Base-by-base conservation (phyloP, 2,329 filamentous ascomycete species). In the Macroventuria anomochaeta region DNA sequence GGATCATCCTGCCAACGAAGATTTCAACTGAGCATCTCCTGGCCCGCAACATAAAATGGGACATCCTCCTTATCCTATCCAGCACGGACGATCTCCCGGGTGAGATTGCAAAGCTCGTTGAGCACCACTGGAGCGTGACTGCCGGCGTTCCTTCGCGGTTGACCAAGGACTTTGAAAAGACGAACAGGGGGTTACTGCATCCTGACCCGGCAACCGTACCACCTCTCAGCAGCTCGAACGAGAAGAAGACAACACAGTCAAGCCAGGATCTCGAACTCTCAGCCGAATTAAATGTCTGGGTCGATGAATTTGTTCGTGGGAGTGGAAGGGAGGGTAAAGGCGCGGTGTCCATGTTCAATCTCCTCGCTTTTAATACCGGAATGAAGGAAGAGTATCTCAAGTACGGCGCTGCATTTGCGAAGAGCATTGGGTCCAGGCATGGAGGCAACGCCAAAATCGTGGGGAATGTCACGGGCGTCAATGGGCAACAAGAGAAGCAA, bases 331-430 rank as follows among this genome's bases (percentile, higher is more conserved):
- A 67, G 73, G 68, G 64, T 37, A 58, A 8, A 48, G 71, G 67
- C 31, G 80, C 85, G 0, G 81, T 87, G 1, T 83, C 81, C 1
- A 88, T 88, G 85, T 76, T 88, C 32, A 88, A 88, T 55, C 73
- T 88, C 3, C 77, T 88, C 4, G 77, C 84, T 32, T 88, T 88
- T 72, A 76, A 77, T 36, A 74, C 70, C 0, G 79, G 76, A 10
- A 79, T 76, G 55, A 84, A 85, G 62, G 70, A 73, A 20, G 75
- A 77, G 40, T 88, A 88, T 61, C 73, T 81, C 15, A 73, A 80
- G 39, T 88, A 88, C 66, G 85, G 85, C 3, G 74, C 75, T n/a
- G 83, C 77, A 21, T 83, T 83, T 58, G 74, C 74, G 0, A 65
- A 73, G 44, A 75, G 69, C 4, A 80, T 85, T 33, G 85, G 85